Conservation (phyloP, 2,329 filamentous ascomycete species). For the Cercospora beticola region DNA sequence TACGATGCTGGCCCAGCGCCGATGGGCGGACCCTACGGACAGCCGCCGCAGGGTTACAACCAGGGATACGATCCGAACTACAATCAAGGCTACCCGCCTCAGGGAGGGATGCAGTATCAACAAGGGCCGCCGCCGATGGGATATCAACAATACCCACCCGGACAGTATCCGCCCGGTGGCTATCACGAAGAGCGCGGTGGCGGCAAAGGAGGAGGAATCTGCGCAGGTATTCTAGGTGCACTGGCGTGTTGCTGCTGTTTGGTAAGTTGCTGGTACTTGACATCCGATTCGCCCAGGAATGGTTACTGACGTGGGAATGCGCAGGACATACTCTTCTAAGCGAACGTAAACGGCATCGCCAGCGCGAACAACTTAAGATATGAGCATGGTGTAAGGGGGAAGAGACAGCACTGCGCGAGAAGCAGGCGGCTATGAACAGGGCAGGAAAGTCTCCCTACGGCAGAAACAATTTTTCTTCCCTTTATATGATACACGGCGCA, state of each 20-base stretch:
- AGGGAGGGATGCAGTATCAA: conserved; percentile 35
- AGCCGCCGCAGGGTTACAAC: conserved; percentile 18
- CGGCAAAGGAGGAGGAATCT: conserved; percentile 41
- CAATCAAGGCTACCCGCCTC: conserved; percentile 28
- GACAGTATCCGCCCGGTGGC: conserved; percentile 25
- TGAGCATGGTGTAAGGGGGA: not conserved
- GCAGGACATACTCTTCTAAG: not conserved
- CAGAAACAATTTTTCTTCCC: not conserved
- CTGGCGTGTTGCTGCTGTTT: conserved; percentile 52
- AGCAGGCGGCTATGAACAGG: not conserved
- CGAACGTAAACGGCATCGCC: not conserved
- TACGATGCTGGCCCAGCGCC: conserved; percentile 24
- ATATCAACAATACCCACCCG: conserved; percentile 33
- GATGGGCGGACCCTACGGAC: conserved; percentile 8
- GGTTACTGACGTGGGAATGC: not conserved
- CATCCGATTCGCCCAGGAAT: not conserved
- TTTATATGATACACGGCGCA: not conserved
- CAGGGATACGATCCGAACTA: conserved; percentile 3
- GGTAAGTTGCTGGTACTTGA: conserved; percentile 22
- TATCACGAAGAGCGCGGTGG: conserved; percentile 34
- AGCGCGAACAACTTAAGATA: not conserved
- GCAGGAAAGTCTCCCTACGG: not conserved
- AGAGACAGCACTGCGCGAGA: not conserved
- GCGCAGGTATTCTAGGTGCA: conserved; percentile 31
- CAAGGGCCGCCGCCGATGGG: conserved; percentile 38